A percentile compares a stretch with the other conserved stretches of the same genome.
phyloP scores from a whole-genome alignment of 73 alveolate genomes.

The Tetrahymena elliotti region DNA sequence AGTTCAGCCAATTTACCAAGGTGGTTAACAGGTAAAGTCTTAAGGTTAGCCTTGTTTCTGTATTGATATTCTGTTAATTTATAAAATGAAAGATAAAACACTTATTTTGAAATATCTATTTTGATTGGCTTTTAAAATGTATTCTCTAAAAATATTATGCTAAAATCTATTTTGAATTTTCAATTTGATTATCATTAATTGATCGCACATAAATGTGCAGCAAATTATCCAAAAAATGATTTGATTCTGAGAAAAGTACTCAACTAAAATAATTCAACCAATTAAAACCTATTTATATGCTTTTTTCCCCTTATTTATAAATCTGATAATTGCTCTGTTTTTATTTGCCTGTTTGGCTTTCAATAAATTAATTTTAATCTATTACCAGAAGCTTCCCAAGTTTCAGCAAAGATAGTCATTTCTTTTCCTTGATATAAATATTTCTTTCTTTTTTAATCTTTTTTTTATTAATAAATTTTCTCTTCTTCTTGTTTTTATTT shows the following conservation, averaged over 20 bases:
- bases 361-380: neutral
- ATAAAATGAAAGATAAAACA: neutral
- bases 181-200: neutral
- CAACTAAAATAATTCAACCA: neutral
- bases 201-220: neutral
- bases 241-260: neutral
- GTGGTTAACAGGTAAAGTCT: constrained; percentile 34
- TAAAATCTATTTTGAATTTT: neutral
- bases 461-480: neutral
- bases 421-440: neutral
- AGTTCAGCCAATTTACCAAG: constrained; percentile 21
- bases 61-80: constrained; percentile 6
- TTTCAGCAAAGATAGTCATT: neutral
- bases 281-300: neutral
- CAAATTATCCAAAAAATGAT: neutral
- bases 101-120: constrained; percentile 20
- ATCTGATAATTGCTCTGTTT: neutral
- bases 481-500: neutral
- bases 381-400: neutral
- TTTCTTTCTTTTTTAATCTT: neutral
- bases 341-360: neutral
- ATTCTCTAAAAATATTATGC: neutral
- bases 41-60: constrained; percentile 22
- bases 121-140: constrained; percentile 7
- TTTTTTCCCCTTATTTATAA: neutral